Base-by-base conservation (phyloP, 148 eudicot genomes). In the Rhododendron vialii region DNA sequence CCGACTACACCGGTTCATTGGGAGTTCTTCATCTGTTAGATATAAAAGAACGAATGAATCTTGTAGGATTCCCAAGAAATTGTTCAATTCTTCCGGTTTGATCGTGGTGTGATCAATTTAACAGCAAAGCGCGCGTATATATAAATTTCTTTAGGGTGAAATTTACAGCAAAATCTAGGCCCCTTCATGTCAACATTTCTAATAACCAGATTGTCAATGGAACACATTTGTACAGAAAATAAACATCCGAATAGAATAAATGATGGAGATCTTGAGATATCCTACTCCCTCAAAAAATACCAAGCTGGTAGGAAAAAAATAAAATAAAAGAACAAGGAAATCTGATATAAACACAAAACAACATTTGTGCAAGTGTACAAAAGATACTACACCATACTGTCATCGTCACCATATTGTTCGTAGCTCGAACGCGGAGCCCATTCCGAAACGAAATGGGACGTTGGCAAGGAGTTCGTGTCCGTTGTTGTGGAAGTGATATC, bases 301-400 rank as follows among this genome's bases (percentile, higher is more conserved):
- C 11, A 11, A 36, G 50, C 53, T 0, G 10, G 24, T 12, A 28
- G 50, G 75, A 7, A 26, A 57, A 18, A 33, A 38, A 41, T 41
- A 12, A 3, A 20, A 26, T n/a, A 12, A 7, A 84, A 53, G 45
- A 57, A 57, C 5, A 41, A 63, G 15, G 28, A 48, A 30, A 71
- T 71, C 9, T 2, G 51, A 79, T 69, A 20, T n/a, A 38, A 36
- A 75, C 79, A 75, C 41, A 38, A 75, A 7, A 17, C 47, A 38
- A 35, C 11, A 38, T 38, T 9, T 38, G 26, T 35, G 78, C 38
- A 11, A 74, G 78, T 7, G 38, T 38, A 75, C 79, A 7, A 20
- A 33, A 75, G 28, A 83, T 65, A n/a, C 88, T 90, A 90, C 71
- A 88, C 92, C 84, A 84, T 28, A 82, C 36, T 80, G 61, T 63